Conservation (phyloP, 2,329 filamentous ascomycete genomes). For the Calcarisporium arbuscula region DNA sequence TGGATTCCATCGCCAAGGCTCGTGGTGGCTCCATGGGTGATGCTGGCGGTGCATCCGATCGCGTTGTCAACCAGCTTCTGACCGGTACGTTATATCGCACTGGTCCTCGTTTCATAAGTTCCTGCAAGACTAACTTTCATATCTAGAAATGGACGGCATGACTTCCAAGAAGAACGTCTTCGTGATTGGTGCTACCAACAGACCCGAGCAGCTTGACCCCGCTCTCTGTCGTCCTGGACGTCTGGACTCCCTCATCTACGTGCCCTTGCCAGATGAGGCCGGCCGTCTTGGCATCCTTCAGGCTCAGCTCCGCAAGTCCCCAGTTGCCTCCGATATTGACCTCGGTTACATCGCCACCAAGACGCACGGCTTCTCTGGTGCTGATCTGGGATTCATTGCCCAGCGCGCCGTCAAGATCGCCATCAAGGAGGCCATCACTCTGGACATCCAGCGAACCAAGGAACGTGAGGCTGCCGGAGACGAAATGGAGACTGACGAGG, state of each 20-base stretch:
- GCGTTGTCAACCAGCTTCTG: slow-evolving; percentile 98
- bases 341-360: slow-evolving; percentile 88
- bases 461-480: slow-evolving; percentile 80
- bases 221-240: slow-evolving; percentile 96
- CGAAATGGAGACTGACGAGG: slow-evolving; percentile 64
- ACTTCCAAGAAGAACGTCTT: slow-evolving; percentile 99
- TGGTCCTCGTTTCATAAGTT: background rate
- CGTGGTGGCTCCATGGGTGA: slow-evolving; percentile 95
- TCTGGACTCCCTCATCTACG: slow-evolving; percentile 98
- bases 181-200: slow-evolving; percentile 97
- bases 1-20: slow-evolving; percentile 98
- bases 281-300: slow-evolving; percentile 86
- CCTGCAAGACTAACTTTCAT: slow-evolving; percentile 31
- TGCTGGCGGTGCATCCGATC: slow-evolving; percentile 95
- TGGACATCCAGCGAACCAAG: slow-evolving; percentile 86
- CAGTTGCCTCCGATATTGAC: slow-evolving; percentile 81
- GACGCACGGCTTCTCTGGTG: slow-evolving; percentile 99
- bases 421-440: slow-evolving; percentile 91
- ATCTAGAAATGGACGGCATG: slow-evolving; percentile 94
- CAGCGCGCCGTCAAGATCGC: slow-evolving; percentile 98
- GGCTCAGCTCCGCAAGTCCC: slow-evolving; percentile 97
- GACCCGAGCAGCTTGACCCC: slow-evolving; percentile 96
- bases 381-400: slow-evolving; percentile 97
- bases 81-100: slow-evolving; percentile 59
- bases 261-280: slow-evolving; percentile 86